Evolutionary conservation across 73 alveolate species (phyloP), one percentile per base, ranked within the genome.

Genomic region (Tetrahymena malaccensis): DNA sequence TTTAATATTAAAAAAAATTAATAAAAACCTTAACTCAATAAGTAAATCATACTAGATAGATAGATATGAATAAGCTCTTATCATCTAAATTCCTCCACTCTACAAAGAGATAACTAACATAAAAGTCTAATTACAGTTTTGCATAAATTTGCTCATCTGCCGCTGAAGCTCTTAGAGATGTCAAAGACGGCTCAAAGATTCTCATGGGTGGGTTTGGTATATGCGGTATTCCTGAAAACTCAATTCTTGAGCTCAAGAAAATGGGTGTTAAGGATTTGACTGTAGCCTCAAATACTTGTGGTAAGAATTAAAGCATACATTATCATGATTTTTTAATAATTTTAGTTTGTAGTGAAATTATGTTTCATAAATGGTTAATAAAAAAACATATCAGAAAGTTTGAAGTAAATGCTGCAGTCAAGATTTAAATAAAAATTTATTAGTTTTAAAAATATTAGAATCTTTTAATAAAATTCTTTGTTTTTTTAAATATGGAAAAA

Each of bases 191-290:
- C 40, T 37, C 97, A 27, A 96, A 96, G 27, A 43, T 96, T 43
- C 31, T 96, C 10, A 94, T 96, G 50, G 98, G 98, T 31, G 98
- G 98, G n/a, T 97, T 97, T 70, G 98, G 98, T 38, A 94, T 97
- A 31, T 97, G 98, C 38, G 98, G 98, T 43, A 96, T 97, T 44
- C 98, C 98, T 16, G 98, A 96, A 89, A 97, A 97, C 93, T 84
- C 97, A 17, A 97, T 97, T 94, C 93, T 43, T 38, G 56, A 93
- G 17, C 89, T 98, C 57, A 94, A 38, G 94, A 57, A 96, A 40
- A 50, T 94, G 55, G 98, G 94, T 27, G 94, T 33, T 21, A 93
- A 94, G 95, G 98, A 96, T 58, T 94, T 98, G 21, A 97, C 98
- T n/a, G 85, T 97, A 34, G 97, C 96, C 21, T 93, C 98, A 16